Conservation (phyloP, 257 asterid species). For the Verbascum thapsus region DNA sequence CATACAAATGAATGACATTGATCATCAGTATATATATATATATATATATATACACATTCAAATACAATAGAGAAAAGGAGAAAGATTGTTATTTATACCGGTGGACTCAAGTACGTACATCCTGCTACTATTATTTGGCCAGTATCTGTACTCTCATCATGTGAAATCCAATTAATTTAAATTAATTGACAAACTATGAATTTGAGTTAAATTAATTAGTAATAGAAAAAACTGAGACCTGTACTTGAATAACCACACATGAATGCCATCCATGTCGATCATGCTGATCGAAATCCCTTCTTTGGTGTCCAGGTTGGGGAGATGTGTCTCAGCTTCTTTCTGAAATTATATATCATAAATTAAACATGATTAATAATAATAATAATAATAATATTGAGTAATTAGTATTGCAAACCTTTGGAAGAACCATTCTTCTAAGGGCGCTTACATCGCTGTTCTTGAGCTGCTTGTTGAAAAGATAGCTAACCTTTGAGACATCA, state of each 20-base stretch:
- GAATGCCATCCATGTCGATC: slow-evolving; percentile 63
- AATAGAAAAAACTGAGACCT: too few relatives aligned
- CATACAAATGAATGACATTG: not conserved
- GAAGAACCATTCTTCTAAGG: slow-evolving; percentile 54
- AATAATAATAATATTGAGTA: too few relatives aligned
- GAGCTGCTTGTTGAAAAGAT: slow-evolving; percentile 61
- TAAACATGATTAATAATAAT: not conserved
- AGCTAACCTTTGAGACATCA: slow-evolving; percentile 38
- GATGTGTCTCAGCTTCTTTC: slow-evolving; percentile 57
- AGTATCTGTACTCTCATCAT: too few relatives aligned
- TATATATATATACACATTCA: not conserved
- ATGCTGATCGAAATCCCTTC: slow-evolving; percentile 47
- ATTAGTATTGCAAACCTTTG: slow-evolving; percentile 59
- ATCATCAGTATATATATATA: slow-evolving; percentile 1
- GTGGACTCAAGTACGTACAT: slow-evolving; percentile 64
- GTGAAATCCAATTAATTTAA: too few relatives aligned
- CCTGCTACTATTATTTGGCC: slow-evolving; percentile 71
- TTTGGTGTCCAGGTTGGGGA: slow-evolving; percentile 50
- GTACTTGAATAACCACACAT: slow-evolving; percentile 58
- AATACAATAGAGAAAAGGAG: too few relatives aligned
- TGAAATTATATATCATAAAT: slow-evolving; percentile 30
- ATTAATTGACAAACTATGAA: too few relatives aligned
- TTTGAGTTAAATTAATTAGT: too few relatives aligned
- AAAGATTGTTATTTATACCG: slow-evolving; percentile 44
- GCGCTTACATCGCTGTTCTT: slow-evolving; percentile 52